phyloP scores from a whole-genome alignment of 345 rosid species.

The Aurinia saxatilis region DNA sequence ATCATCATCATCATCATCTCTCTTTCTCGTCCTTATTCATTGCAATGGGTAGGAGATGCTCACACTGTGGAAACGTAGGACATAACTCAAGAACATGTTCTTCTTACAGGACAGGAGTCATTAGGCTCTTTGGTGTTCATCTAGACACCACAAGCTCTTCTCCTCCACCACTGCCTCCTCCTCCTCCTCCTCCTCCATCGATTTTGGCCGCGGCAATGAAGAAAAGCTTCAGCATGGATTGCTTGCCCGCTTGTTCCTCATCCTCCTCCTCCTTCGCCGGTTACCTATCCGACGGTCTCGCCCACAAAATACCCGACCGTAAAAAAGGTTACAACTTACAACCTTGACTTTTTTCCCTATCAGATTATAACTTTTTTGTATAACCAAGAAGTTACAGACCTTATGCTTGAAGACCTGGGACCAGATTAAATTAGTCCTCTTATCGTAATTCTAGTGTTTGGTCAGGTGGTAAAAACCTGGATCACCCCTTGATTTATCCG shows the following conservation, averaged over 20 bases:
- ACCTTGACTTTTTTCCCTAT: background rate
- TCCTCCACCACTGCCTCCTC: constrained; percentile 3
- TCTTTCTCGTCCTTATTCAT: constrained; percentile 1
- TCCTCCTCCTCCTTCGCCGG: constrained; percentile 27
- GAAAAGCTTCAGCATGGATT: constrained; percentile 31
- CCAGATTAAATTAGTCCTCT: no score
- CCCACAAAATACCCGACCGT: constrained; percentile 26
- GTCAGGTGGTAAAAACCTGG: no score
- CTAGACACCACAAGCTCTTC: constrained; percentile 23
- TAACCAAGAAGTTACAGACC: no score
- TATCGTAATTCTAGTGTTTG: no score
- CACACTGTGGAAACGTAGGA: constrained; percentile 31
- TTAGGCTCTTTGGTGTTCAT: constrained; percentile 33
- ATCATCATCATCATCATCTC: constrained; percentile 1
- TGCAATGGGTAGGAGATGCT: constrained; percentile 32
- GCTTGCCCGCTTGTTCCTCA: constrained; percentile 24
- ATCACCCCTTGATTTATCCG: no score
- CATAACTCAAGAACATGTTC: constrained; percentile 35
- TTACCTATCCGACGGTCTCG: constrained; percentile 27
- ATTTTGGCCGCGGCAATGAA: constrained; percentile 17
- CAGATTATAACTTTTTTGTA: background rate
- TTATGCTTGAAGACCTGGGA: no score
- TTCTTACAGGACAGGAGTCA: constrained; percentile 14
- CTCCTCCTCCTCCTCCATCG: constrained; percentile 16
- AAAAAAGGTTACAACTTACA: constrained; percentile 22